These are phyloP conservation scores for Monosporascus ibericus DNA, from an alignment of 2,329 filamentous ascomycete species.

Conservation along the genomic window DNA sequence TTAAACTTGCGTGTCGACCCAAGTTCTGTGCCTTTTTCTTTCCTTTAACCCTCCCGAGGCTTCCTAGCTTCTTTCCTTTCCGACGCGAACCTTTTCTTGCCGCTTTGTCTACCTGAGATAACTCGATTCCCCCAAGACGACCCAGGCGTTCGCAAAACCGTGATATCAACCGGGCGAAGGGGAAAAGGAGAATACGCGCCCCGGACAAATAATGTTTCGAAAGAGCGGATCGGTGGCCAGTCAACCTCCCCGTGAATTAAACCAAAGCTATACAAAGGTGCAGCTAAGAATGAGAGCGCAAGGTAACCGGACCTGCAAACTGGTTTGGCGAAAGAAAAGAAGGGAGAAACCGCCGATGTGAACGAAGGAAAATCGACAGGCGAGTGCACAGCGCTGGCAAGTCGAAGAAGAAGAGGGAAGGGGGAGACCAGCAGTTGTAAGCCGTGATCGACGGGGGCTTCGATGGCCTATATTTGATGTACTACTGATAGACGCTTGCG, in stretches of 20 bases:
- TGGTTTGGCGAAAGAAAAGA: conserved; percentile 28
- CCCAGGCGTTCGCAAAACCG: background rate
- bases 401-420: conserved; percentile 25
- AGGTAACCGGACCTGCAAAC: conserved; percentile 50
- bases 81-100: conserved; percentile 7
- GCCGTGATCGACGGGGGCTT: conserved; percentile 12
- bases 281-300: conserved; percentile 26
- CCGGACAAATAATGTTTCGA: background rate
- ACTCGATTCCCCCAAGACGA: background rate
- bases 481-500: conserved; percentile 12
- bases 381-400: conserved; percentile 44
- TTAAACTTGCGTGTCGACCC: background rate
- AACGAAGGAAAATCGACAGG: conserved; percentile 48
- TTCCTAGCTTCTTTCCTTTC: conserved; percentile 4
- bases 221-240: conserved; percentile 4
- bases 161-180: background rate
- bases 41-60: conserved; percentile 1
- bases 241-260: background rate
- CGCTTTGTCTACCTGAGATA: background rate
- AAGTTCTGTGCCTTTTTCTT: conserved; percentile 5
- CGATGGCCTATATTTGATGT: conserved; percentile 32
- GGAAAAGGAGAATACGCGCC: background rate
- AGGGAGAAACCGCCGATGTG: conserved; percentile 34
- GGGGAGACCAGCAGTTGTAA: conserved; percentile 21
- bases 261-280: conserved; percentile 13